Conservation (phyloP, 176 grass and related monocot genomes). For the Eleusine indica region DNA sequence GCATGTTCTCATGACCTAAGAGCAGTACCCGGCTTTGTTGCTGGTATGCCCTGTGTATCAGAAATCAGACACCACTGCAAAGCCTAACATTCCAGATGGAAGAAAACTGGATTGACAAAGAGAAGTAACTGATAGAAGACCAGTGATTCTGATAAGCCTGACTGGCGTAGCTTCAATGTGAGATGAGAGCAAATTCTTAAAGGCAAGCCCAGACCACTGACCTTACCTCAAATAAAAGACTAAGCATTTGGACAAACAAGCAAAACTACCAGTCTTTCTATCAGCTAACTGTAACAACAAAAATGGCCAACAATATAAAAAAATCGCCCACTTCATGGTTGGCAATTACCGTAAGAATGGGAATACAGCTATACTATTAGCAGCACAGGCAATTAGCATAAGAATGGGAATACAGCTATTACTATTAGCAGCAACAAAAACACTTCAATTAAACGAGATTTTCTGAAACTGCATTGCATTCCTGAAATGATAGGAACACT, state of each 20-base stretch:
- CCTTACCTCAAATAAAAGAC: constrained; percentile 24
- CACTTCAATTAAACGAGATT: not conserved
- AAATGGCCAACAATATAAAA: not conserved
- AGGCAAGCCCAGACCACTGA: not conserved
- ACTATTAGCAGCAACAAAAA: not conserved
- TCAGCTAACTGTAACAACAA: not conserved
- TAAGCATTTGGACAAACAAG: not conserved
- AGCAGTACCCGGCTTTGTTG: constrained; percentile 29
- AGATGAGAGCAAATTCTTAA: constrained; percentile 2
- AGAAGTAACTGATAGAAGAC: not conserved
- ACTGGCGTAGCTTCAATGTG: not conserved
- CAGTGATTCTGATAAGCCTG: not conserved
- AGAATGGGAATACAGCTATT: not conserved
- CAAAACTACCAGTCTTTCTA: not conserved
- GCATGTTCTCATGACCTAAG: not conserved
- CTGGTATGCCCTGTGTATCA: not conserved
- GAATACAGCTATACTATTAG: too few relatives aligned
- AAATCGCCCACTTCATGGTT: not conserved
- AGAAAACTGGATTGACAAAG: not conserved
- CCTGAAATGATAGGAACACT: not conserved
- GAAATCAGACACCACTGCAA: not conserved
- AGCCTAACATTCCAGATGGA: constrained; percentile 1
- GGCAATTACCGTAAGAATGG: not conserved
- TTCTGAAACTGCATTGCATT: not conserved
- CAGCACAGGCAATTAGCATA: not conserved